Conservation (phyloP, 306 rosid genomes). For the Begonia masoniana region DNA sequence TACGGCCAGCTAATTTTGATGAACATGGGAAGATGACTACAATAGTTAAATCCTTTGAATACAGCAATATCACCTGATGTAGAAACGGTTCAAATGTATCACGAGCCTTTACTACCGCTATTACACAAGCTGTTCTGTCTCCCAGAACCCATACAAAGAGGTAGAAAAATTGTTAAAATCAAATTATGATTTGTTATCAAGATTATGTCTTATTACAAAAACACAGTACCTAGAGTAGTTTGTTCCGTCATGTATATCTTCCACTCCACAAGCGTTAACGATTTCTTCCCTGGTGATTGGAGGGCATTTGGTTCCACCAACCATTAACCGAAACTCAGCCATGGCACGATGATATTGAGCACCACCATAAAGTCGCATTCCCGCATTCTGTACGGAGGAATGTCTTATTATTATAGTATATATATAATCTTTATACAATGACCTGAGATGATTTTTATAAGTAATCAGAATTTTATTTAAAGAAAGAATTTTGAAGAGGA, state of each 20-base stretch:
- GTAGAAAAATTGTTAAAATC: neutral
- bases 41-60: neutral
- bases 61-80: conserved; percentile 52
- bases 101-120: conserved; percentile 94
- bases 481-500: no score
- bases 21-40: neutral
- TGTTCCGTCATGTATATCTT: conserved; percentile 96
- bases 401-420: neutral
- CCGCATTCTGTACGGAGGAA: conserved; percentile 60
- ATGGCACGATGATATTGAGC: conserved; percentile 99
- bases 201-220: neutral
- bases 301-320: conserved; percentile 96
- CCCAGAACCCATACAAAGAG: conserved; percentile 3
- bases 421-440: neutral
- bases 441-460: no score
- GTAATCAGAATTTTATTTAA: no score
- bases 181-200: neutral
- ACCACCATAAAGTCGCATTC: conserved; percentile 98
- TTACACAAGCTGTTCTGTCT: conserved; percentile 93
- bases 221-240: conserved; percentile 79
- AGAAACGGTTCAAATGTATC: conserved; percentile 96
- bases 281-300: conserved; percentile 93
- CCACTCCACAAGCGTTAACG: conserved; percentile 97
- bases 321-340: conserved; percentile 98
- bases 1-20: no score